phyloP scores from a whole-genome alignment of 352 stramenopile genomes.

The Albugo candida region DNA sequence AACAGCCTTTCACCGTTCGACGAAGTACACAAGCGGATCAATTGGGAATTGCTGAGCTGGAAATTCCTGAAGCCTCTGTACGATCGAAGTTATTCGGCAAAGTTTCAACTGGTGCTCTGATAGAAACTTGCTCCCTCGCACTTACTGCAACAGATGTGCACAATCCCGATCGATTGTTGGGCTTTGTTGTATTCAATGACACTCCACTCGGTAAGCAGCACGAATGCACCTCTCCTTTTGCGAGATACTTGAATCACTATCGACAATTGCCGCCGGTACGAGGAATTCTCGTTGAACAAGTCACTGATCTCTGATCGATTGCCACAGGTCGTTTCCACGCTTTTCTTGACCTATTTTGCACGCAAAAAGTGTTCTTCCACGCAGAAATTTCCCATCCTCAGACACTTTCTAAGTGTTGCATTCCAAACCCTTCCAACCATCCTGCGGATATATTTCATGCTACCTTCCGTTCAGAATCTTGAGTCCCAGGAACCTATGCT shows the following conservation, averaged over 20 bases:
- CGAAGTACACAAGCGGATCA: slow-evolving; percentile 40
- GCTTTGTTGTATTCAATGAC: slow-evolving; percentile 43
- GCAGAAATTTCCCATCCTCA: slow-evolving; percentile 18
- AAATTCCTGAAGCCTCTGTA: slow-evolving; percentile 29
- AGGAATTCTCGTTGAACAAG: background rate
- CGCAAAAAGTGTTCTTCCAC: slow-evolving; percentile 16
- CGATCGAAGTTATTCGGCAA: slow-evolving; percentile 46
- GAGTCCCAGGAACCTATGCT: slow-evolving; percentile 21
- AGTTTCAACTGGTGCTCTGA: slow-evolving; percentile 25
- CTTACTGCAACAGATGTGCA: slow-evolving; percentile 36
- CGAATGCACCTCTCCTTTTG: slow-evolving; percentile 14
- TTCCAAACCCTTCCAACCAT: slow-evolving; percentile 24
- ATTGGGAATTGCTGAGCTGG: slow-evolving; percentile 30
- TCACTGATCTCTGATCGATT: background rate
- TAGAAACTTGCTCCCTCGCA: slow-evolving; percentile 53
- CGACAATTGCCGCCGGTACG: slow-evolving; percentile 30
- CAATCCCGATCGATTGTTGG: slow-evolving; percentile 26
- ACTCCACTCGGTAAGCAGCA: slow-evolving; percentile 21
- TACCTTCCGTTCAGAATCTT: slow-evolving; percentile 25
- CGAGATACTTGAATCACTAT: slow-evolving; percentile 20
- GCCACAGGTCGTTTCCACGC: slow-evolving; percentile 13
- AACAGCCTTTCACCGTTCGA: slow-evolving; percentile 14
- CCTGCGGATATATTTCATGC: slow-evolving; percentile 23
- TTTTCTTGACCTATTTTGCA: slow-evolving; percentile 39
- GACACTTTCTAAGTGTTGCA: slow-evolving; percentile 28